Evolutionary conservation across 352 stramenopile species (phyloP), one percentile per base, ranked within the genome.

Genomic region (Pythium brassicae): DNA sequence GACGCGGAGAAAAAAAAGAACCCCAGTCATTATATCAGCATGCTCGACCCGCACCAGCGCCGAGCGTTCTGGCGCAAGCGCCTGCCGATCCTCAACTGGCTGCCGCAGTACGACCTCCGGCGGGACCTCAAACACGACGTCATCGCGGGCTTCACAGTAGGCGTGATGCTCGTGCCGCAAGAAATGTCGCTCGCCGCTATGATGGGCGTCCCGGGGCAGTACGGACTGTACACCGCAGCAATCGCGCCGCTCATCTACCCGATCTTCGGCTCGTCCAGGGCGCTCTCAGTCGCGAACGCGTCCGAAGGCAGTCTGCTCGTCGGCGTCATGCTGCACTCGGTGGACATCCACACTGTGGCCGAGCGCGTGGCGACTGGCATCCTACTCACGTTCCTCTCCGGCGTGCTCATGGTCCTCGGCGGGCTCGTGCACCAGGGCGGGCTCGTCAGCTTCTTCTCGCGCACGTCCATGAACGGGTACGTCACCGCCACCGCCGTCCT

Each of bases 121-220:
- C 73, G 74, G 29, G 78, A 90, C 48, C 61, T 92, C 39, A 86
- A 87, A 62, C 81, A 72, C 47, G 82, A 89, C 58, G 1, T 88
- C 22, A 77, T 89, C 20, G 72, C 82, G 0, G 82, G 76, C 27
- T 68, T 89, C 62, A 89, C 82, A 3, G 82, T 92, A 34, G 86
- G 85, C 17, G 76, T 97, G 25, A 97, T 98, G 88, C 69, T 96
- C 29, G 80, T 98, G 54, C 93, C 91, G 20, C 89, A 97, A 56
- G 84, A 90, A 25, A 96, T 98, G 74, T 89, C 75, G 37, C 92
- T 97, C 50, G 89, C 87, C 17, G 86, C 93, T 53, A 72, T 98
- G 12, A 96, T 96, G 81, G 74, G 72, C 26, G 81, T 91, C 15
- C 78, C 78, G 4, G 66, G 72, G 4, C 76, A 87, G 34, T 87